A percentile compares a stretch with the other conserved stretches of the same genome.
phyloP scores from a whole-genome alignment of 805 yeast species.

The Dipodascus albidus region DNA sequence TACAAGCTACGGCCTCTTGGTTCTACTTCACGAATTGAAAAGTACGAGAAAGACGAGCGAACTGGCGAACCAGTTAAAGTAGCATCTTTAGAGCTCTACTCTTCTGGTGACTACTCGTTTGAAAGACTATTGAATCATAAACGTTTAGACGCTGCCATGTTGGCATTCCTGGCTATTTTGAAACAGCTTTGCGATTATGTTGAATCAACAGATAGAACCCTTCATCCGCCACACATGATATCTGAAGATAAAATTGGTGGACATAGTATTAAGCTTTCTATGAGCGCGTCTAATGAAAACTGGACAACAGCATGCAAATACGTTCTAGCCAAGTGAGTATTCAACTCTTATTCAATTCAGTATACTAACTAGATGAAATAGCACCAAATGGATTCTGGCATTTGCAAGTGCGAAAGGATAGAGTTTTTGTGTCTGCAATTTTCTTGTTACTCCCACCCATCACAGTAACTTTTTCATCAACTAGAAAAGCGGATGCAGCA shows the following conservation, averaged over 20 bases:
- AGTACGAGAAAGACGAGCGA: constrained; percentile 31
- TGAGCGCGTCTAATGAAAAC: constrained; percentile 51
- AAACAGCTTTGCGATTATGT: constrained; percentile 36
- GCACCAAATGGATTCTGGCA: constrained; percentile 70
- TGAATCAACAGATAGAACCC: constrained; percentile 34
- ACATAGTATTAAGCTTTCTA: constrained; percentile 56
- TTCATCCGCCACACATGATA: constrained; percentile 67
- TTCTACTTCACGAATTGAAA: constrained; percentile 66
- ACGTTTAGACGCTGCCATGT: constrained; percentile 71
- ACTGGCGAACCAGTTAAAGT: constrained; percentile 27
- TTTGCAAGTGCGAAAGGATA: constrained; percentile 36
- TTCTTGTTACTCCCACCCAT: neutral
- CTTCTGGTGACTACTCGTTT: constrained; percentile 62
- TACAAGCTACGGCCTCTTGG: constrained; percentile 75
- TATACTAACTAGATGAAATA: neutral
- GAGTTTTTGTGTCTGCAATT: neutral
- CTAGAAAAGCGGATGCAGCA: too few species aligned
- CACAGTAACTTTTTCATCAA: neutral
- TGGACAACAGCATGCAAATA: constrained; percentile 90
- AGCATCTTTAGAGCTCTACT: constrained; percentile 42
- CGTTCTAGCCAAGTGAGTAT: constrained; percentile 46
- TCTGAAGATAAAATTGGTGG: constrained; percentile 66
- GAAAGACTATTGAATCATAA: constrained; percentile 65
- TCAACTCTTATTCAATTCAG: too few species aligned
- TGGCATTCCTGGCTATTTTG: constrained; percentile 57